Percentiles rank a stretch among this genome's conserved stretches.
Conservation (phyloP, 495 filamentous ascomycete genomes). For the Ascodesmis nigricans region DNA sequence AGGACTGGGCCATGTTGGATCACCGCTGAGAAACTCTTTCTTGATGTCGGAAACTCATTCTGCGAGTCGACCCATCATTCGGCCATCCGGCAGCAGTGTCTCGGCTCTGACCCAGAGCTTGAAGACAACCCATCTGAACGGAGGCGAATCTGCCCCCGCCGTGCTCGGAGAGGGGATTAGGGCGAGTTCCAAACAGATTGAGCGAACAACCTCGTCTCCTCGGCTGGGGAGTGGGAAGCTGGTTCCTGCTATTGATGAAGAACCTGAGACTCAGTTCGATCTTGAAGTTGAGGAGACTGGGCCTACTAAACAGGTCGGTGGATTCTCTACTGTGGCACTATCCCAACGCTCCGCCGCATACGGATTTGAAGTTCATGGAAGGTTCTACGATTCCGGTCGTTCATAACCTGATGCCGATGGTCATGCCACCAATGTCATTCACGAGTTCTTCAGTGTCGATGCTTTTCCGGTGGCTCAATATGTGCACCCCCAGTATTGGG, state of each 20-base stretch:
- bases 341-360: too few species aligned
- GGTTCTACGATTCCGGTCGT: too few species aligned
- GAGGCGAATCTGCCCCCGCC: slow-evolving; percentile 11
- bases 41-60: slow-evolving; percentile 41
- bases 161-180: slow-evolving; percentile 10
- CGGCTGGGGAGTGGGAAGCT: slow-evolving; percentile 19
- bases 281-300: slow-evolving; percentile 21
- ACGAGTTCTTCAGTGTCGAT: too few species aligned
- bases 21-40: slow-evolving; percentile 73
- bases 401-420: too few species aligned
- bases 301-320: slow-evolving; percentile 7
- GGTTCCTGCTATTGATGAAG: slow-evolving; percentile 22
- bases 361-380: too few species aligned
- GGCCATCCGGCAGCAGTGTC: slow-evolving; percentile 24
- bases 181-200: slow-evolving; percentile 16
- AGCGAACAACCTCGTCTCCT: slow-evolving; percentile 22
- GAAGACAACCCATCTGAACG: slow-evolving; percentile 24
- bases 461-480: too few species aligned
- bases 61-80: slow-evolving; percentile 36
- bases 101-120: slow-evolving; percentile 25
- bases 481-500: too few species aligned
- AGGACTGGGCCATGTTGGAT: slow-evolving; percentile 72
- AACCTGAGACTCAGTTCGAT: slow-evolving; percentile 18
- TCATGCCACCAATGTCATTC: too few species aligned
- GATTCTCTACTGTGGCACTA: slow-evolving; percentile 11